Percentiles rank a stretch among this genome's conserved stretches.
Conservation (phyloP, 1,139 yeast species). For the Geotrichum bryndzae region DNA sequence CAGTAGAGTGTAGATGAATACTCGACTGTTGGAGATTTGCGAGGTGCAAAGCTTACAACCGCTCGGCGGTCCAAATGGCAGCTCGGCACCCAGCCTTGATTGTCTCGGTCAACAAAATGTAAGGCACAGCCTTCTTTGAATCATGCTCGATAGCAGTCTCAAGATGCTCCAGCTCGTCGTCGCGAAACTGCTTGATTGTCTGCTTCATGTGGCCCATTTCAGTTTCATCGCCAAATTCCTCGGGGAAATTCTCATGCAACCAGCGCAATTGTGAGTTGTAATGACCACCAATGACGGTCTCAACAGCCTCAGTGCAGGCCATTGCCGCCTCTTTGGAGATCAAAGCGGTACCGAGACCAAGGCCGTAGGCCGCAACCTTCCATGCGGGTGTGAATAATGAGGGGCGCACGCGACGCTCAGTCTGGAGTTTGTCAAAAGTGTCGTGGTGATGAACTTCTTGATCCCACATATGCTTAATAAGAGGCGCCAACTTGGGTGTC, state of each 20-base stretch:
- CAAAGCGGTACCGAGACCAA: slow-evolving; percentile 84
- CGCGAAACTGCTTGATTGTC: slow-evolving; percentile 72
- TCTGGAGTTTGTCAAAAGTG: slow-evolving; percentile 74
- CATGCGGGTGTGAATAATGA: slow-evolving; percentile 85
- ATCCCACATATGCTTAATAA: slow-evolving; percentile 95
- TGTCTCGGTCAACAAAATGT: slow-evolving; percentile 77
- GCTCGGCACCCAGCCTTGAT: slow-evolving; percentile 75
- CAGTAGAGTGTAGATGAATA: neutral
- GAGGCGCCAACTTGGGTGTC: slow-evolving; percentile 53
- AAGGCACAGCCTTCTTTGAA: slow-evolving; percentile 90
- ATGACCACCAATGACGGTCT: slow-evolving; percentile 95
- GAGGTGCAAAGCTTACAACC: slow-evolving; percentile 41
- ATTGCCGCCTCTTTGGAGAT: slow-evolving; percentile 93
- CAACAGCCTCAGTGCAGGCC: slow-evolving; percentile 99
- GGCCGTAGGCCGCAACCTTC: slow-evolving; percentile 82
- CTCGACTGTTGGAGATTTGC: neutral
- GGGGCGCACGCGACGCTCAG: slow-evolving; percentile 78
- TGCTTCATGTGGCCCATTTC: slow-evolving; percentile 57
- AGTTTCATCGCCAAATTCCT: slow-evolving; percentile 43
- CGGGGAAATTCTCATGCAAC: slow-evolving; percentile 39
- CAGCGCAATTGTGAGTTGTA: slow-evolving; percentile 85
- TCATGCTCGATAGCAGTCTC: slow-evolving; percentile 90
- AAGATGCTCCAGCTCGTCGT: slow-evolving; percentile 91
- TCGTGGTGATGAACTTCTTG: slow-evolving; percentile 88
- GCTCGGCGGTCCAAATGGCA: slow-evolving; percentile 91